Conservation (phyloP, 495 filamentous ascomycete genomes). For the Massariosphaeria phaeospora region DNA sequence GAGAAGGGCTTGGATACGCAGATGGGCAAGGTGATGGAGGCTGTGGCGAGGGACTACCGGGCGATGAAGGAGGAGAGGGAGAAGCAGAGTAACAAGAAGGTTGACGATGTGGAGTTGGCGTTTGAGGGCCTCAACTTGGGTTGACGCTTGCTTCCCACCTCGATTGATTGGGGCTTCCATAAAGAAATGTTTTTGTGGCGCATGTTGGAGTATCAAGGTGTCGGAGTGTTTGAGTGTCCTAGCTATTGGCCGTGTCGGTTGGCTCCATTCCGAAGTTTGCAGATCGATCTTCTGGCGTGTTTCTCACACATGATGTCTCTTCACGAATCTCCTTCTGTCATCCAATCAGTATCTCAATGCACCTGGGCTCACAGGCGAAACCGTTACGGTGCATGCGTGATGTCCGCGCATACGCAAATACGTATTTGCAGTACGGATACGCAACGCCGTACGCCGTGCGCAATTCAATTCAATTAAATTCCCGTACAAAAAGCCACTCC, state of each 20-base stretch:
- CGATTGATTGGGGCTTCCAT: no score
- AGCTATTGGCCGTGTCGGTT: background rate
- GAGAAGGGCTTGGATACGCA: slow-evolving; percentile 53
- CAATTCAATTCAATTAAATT: background rate
- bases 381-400: no score
- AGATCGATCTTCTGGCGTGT: background rate
- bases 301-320: background rate
- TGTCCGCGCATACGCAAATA: no score
- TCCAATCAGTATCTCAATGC: no score
- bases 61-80: slow-evolving; percentile 38
- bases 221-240: background rate
- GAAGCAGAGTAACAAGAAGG: background rate
- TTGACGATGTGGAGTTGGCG: slow-evolving; percentile 34
- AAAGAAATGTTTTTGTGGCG: background rate
- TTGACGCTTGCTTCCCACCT: no score
- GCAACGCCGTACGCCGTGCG: background rate
- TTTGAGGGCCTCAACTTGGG: slow-evolving; percentile 9
- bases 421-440: no score
- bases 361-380: no score
- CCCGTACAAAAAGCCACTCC: background rate
- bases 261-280: background rate
- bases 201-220: background rate
- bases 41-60: slow-evolving; percentile 50
- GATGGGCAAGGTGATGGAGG: slow-evolving; percentile 56
- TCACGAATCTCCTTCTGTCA: background rate